phyloP scores from a whole-genome alignment of 2,329 filamentous ascomycete genomes.

The Epichloe gansuensis region DNA sequence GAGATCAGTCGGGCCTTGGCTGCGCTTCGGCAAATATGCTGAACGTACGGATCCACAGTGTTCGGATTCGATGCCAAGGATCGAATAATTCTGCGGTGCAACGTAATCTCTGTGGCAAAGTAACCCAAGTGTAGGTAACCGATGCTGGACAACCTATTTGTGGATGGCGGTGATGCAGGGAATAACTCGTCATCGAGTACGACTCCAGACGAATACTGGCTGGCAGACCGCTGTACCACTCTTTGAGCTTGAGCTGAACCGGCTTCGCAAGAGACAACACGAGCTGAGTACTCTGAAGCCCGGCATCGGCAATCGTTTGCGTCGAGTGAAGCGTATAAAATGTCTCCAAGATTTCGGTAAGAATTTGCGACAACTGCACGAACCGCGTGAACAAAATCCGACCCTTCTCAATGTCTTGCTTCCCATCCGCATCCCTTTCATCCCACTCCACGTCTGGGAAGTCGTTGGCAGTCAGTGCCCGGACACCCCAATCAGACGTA shows the following conservation, averaged over 20 bases:
- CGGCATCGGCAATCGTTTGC: slow-evolving; percentile 53
- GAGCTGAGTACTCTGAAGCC: slow-evolving; percentile 56
- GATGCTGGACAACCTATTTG: slow-evolving; percentile 43
- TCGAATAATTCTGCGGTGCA: slow-evolving; percentile 82
- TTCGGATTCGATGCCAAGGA: slow-evolving; percentile 43
- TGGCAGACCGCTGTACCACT: slow-evolving; percentile 68
- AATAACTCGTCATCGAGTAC: slow-evolving; percentile 19
- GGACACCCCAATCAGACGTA: slow-evolving; percentile 64
- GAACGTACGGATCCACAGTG: slow-evolving; percentile 62
- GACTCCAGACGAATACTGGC: slow-evolving; percentile 53
- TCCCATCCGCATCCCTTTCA: slow-evolving; percentile 48
- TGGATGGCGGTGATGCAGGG: slow-evolving; percentile 16
- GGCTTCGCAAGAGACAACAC: slow-evolving; percentile 68
- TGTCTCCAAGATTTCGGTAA: slow-evolving; percentile 69
- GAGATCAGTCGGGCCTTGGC: slow-evolving; percentile 91
- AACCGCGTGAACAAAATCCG: slow-evolving; percentile 63
- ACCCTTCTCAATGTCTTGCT: slow-evolving; percentile 53
- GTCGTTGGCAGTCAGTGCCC: slow-evolving; percentile 50
- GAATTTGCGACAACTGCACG: slow-evolving; percentile 61
- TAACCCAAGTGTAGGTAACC: slow-evolving; percentile 84
- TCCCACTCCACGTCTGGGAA: slow-evolving; percentile 63
- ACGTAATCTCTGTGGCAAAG: slow-evolving; percentile 86
- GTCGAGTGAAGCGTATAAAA: slow-evolving; percentile 75
- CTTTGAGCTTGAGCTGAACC: slow-evolving; percentile 69
- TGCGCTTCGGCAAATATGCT: slow-evolving; percentile 85